Evolutionary conservation across 345 rosid species (phyloP).

Genomic region (Syzygium aromaticum): DNA sequence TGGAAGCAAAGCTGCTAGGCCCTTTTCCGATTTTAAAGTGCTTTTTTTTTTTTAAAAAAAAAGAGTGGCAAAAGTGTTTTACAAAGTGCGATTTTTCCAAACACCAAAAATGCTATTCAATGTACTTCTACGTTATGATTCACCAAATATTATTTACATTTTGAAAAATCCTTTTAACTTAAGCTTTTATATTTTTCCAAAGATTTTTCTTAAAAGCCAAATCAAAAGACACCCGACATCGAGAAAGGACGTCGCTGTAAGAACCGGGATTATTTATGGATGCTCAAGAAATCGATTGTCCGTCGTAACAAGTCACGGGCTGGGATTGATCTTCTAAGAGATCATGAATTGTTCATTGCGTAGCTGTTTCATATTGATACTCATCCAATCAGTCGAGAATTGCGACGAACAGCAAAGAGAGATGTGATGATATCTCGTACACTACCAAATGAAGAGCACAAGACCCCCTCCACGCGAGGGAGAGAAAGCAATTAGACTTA

Average conservation of each 20-base stretch:
- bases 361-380: neutral
- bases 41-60: too few species aligned
- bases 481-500: neutral
- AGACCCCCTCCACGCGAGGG: neutral
- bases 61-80: too few species aligned
- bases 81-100: too few species aligned
- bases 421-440: rapidly evolving
- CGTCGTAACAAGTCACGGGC: neutral
- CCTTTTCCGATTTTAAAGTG: neutral
- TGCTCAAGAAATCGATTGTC: neutral
- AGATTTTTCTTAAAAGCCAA: neutral
- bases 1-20: too few species aligned
- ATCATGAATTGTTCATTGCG: rapidly evolving
- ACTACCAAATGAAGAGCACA: neutral
- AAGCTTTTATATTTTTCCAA: too few species aligned
- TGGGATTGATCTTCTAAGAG: neutral
- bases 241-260: rapidly evolving
- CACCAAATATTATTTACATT: too few species aligned
- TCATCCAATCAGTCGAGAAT: rapidly evolving
- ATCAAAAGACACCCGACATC: rapidly evolving
- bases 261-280: rapidly evolving
- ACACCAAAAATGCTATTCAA: neutral
- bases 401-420: rapidly evolving
- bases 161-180: neutral
- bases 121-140: neutral